Percentiles rank a stretch among this genome's conserved stretches.
Evolutionary conservation across 1,284 basidiomycete species (phyloP).

Genomic region (Trametes sp.): DNA sequence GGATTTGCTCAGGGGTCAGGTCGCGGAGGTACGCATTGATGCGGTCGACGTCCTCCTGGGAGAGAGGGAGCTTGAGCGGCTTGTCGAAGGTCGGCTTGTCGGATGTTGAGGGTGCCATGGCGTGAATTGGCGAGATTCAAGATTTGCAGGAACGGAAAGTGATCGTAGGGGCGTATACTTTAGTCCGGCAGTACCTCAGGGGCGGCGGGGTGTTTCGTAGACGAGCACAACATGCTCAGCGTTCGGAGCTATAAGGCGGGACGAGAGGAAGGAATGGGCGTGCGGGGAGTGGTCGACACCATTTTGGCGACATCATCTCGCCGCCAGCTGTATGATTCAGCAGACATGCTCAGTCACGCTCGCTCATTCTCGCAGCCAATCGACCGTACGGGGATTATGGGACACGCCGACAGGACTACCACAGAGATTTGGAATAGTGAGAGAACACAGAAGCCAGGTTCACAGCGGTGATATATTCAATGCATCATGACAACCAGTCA

Average conservation of each 20-base stretch:
- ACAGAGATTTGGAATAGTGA: slow-evolving; percentile 33
- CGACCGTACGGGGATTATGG: slow-evolving; percentile 17
- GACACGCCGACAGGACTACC: not conserved
- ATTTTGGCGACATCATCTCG: slow-evolving; percentile 29
- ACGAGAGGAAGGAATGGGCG: slow-evolving; percentile 25
- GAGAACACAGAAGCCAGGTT: slow-evolving; percentile 14
- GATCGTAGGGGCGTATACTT: not conserved
- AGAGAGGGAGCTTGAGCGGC: slow-evolving; percentile 70
- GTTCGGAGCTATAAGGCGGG: slow-evolving; percentile 22
- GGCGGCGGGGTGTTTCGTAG: not conserved
- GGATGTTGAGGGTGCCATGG: slow-evolving; percentile 21
- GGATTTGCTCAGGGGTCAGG: slow-evolving; percentile 82
- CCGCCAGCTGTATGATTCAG: slow-evolving; percentile 29
- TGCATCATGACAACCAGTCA: not conserved
- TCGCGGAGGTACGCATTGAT: slow-evolving; percentile 79
- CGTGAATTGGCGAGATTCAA: slow-evolving; percentile 2
- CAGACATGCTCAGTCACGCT: slow-evolving; percentile 27
- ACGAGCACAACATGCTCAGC: slow-evolving; percentile 13
- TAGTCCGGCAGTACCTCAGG: not conserved
- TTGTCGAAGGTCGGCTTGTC: slow-evolving; percentile 45
- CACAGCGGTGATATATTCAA: not conserved
- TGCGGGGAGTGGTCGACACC: slow-evolving; percentile 30
- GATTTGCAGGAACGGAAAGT: not conserved
- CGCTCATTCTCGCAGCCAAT: slow-evolving; percentile 27
- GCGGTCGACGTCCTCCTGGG: slow-evolving; percentile 63